Evolutionary conservation across 2,329 filamentous ascomycete genomes (phyloP).

Genomic region (Penicillium sp.): DNA sequence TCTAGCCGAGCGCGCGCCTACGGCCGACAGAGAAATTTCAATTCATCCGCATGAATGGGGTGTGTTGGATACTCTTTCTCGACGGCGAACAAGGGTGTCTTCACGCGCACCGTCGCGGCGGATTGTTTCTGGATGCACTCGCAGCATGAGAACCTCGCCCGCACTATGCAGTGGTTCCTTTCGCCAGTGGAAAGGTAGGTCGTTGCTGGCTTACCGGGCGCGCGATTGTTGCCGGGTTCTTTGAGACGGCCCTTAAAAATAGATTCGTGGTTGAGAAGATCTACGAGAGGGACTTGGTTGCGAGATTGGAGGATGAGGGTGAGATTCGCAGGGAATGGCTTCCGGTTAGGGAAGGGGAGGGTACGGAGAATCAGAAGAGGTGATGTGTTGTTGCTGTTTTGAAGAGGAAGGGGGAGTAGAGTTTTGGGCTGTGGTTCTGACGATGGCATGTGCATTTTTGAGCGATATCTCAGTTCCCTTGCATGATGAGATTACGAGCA

Average conservation of each 20-base stretch:
- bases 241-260: constrained; percentile 39
- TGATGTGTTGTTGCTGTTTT: constrained; percentile 50
- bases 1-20: constrained; percentile 21
- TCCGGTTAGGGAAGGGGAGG: constrained; percentile 41
- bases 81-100: constrained; percentile 31
- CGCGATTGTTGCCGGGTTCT: constrained; percentile 48
- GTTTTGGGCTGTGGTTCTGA: background rate
- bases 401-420: constrained; percentile 17
- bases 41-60: constrained; percentile 52
- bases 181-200: constrained; percentile 40
- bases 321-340: constrained; percentile 40
- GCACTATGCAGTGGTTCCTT: constrained; percentile 50
- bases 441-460: background rate
- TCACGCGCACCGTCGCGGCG: constrained; percentile 50
- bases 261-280: constrained; percentile 46
- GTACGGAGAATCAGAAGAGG: constrained; percentile 45
- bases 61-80: constrained; percentile 37
- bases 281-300: constrained; percentile 47
- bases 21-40: constrained; percentile 15
- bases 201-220: constrained; percentile 53
- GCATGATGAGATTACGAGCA: background rate
- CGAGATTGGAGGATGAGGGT: constrained; percentile 29
- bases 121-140: constrained; percentile 54
- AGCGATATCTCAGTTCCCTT: background rate
- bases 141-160: constrained; percentile 49